Conservation (phyloP, 2,329 filamentous ascomycete genomes). For the Xylaria multiplex region DNA sequence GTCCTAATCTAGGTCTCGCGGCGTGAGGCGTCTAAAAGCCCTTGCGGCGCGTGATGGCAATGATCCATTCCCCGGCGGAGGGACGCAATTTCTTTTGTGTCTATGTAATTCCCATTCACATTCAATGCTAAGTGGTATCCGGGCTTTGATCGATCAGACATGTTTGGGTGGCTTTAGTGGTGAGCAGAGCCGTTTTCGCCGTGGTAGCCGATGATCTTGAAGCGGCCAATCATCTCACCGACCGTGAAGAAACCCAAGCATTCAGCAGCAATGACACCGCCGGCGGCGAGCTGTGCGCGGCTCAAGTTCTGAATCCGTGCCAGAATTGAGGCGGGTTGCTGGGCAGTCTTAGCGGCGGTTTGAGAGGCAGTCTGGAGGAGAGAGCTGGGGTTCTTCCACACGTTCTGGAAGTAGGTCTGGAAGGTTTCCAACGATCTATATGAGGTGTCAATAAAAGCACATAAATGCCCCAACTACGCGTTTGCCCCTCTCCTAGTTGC, state of each 20-base stretch:
- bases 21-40: conserved; percentile 28
- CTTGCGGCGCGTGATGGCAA: conserved; percentile 23
- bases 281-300: conserved; percentile 74
- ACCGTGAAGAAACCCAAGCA: conserved; percentile 96
- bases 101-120: conserved; percentile 39
- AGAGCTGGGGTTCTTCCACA: conserved; percentile 75
- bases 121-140: conserved; percentile 38
- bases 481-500: neutral
- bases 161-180: conserved; percentile 57
- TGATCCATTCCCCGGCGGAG: conserved; percentile 24
- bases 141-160: conserved; percentile 31
- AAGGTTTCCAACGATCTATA: conserved; percentile 80
- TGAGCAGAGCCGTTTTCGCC: conserved; percentile 71
- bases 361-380: conserved; percentile 61
- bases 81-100: conserved; percentile 30
- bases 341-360: conserved; percentile 60
- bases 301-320: conserved; percentile 73
- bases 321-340: conserved; percentile 51
- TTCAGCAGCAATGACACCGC: conserved; percentile 84
- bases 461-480: neutral
- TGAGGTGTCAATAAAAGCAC: conserved; percentile 33
- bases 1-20: conserved; percentile 26
- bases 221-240: conserved; percentile 93
- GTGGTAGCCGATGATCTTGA: conserved; percentile 95
- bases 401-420: conserved; percentile 84